Percentiles rank a stretch among this genome's conserved stretches.
Conservation (phyloP, 139 green algal genomes). For the Chlorella sp. region DNA sequence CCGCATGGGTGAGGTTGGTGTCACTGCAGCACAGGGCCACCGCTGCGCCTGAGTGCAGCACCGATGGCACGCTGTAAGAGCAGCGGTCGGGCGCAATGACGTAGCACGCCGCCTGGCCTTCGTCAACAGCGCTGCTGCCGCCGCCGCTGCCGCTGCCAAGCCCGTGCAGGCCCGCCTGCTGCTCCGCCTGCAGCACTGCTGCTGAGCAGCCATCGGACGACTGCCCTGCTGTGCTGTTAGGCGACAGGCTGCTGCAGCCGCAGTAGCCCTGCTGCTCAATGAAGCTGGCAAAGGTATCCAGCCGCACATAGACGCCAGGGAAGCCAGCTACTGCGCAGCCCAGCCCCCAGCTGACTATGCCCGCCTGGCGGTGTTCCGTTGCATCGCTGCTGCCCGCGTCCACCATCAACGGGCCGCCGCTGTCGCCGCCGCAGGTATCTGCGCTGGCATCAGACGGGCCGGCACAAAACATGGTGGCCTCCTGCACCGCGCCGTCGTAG, state of each 20-base stretch:
- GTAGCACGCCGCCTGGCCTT: neutral
- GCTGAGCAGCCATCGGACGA: neutral
- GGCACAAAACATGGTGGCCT: slow-evolving; percentile 8
- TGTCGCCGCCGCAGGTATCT: slow-evolving; percentile 4
- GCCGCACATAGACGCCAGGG: neutral
- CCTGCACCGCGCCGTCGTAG: neutral
- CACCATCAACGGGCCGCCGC: neutral
- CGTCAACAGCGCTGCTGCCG: neutral
- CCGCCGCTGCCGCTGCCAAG: neutral
- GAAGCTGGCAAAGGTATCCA: slow-evolving; percentile 6
- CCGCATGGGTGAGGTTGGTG: neutral
- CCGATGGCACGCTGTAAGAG: neutral
- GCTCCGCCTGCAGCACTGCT: neutral
- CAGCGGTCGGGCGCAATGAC: neutral
- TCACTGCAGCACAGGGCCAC: neutral
- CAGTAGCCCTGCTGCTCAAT: slow-evolving; percentile 1
- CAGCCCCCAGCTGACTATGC: slow-evolving; percentile 15
- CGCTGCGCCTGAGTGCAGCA: neutral
- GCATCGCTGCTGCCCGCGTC: neutral
- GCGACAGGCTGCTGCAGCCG: slow-evolving; percentile 2
- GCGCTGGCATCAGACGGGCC: neutral
- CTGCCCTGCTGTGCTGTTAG: neutral
- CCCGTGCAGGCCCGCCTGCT: neutral
- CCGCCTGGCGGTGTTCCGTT: neutral
- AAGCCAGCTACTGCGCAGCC: neutral